These are phyloP conservation scores for Globisporangium paroecandrum DNA, from an alignment of 352 stramenopile species.

Conservation along the genomic window DNA sequence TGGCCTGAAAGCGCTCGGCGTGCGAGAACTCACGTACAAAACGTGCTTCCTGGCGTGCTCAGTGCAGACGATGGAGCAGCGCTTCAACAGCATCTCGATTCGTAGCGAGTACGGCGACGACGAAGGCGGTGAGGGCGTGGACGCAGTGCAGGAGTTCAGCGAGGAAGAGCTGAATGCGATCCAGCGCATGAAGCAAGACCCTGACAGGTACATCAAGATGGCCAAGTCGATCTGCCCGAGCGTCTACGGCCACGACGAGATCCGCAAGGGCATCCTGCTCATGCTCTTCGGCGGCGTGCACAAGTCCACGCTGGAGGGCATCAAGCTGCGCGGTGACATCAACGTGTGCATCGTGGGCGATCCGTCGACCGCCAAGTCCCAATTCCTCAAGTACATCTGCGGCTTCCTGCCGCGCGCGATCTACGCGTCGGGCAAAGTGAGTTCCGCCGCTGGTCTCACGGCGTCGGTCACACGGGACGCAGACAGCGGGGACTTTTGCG, in stretches of 20 bases:
- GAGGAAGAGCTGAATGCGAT: slow-evolving; percentile 92
- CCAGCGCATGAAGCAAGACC: slow-evolving; percentile 87
- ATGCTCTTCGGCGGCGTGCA: slow-evolving; percentile 98
- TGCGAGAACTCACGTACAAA: slow-evolving; percentile 97
- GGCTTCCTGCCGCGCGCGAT: slow-evolving; percentile 92
- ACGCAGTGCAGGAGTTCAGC: slow-evolving; percentile 79
- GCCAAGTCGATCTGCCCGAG: slow-evolving; percentile 93
- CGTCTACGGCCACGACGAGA: slow-evolving; percentile 98
- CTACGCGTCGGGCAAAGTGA: slow-evolving; percentile 99
- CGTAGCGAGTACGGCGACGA: slow-evolving; percentile 70
- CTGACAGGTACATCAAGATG: slow-evolving; percentile 92
- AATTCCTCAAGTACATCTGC: slow-evolving; percentile 98
- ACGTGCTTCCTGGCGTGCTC: slow-evolving; percentile 96
- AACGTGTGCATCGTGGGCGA: slow-evolving; percentile 99
- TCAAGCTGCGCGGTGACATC: slow-evolving; percentile 98
- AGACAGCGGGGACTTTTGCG: slow-evolving; percentile 89
- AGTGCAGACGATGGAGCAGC: slow-evolving; percentile 90
- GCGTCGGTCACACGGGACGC: slow-evolving; percentile 95
- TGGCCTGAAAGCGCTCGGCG: slow-evolving; percentile 93
- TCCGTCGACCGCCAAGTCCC: slow-evolving; percentile 97
- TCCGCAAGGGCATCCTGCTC: slow-evolving; percentile 92
- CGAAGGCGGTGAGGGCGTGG: slow-evolving; percentile 24
- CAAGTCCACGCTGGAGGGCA: slow-evolving; percentile 96
- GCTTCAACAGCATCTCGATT: slow-evolving; percentile 86
- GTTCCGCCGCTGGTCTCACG: slow-evolving; percentile 96